Percentiles rank a stretch among this genome's conserved stretches.
Conservation (phyloP, 2,329 filamentous ascomycete genomes). For the Venturia pyrina region DNA sequence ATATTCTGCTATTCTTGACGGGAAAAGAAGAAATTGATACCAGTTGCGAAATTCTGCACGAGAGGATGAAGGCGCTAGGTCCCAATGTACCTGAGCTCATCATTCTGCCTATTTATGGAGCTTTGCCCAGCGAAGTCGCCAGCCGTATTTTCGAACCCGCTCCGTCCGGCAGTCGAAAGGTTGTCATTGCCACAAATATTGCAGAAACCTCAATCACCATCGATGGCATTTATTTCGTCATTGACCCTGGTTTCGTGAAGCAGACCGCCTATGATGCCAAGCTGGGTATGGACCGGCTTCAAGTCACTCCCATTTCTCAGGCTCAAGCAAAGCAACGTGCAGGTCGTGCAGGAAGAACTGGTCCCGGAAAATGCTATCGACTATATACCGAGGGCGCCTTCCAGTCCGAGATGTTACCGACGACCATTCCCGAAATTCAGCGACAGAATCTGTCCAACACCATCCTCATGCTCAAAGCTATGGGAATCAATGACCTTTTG, state of each 20-base stretch:
- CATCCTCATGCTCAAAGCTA: constrained; percentile 95
- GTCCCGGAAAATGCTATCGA: constrained; percentile 91
- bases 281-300: constrained; percentile 91
- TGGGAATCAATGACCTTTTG: constrained; percentile 96
- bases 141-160: constrained; percentile 91
- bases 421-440: constrained; percentile 93
- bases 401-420: constrained; percentile 93
- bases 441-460: constrained; percentile 85
- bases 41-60: constrained; percentile 80
- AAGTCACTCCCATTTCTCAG: constrained; percentile 93
- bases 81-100: constrained; percentile 84
- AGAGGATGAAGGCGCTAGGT: constrained; percentile 92
- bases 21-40: constrained; percentile 98
- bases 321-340: constrained; percentile 92
- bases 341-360: constrained; percentile 85
- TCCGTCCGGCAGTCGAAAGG: constrained; percentile 75
- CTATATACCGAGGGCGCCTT: constrained; percentile 93
- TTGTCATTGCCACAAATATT: constrained; percentile 97
- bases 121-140: constrained; percentile 86
- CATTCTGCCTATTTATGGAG: constrained; percentile 92
- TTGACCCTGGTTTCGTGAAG: constrained; percentile 96
- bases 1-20: constrained; percentile 94
- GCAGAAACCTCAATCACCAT: constrained; percentile 97
- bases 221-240: constrained; percentile 93
- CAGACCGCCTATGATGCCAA: constrained; percentile 96